Evolutionary conservation across 345 rosid genomes (phyloP).

Genomic region (Jatropha curcas): DNA sequence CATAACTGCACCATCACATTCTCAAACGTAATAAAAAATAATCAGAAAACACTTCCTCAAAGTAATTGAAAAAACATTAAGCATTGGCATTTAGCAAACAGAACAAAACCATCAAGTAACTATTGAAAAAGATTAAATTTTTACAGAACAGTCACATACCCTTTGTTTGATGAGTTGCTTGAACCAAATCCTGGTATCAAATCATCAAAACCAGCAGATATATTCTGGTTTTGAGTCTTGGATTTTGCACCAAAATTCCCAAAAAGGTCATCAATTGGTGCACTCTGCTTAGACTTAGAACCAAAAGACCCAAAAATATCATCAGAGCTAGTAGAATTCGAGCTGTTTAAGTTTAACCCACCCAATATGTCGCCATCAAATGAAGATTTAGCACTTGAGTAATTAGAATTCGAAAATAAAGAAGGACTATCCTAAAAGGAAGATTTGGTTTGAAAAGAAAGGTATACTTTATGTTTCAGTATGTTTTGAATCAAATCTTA

Average conservation of each 20-base stretch:
- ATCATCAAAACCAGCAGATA: conserved; percentile 53
- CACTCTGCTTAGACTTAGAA: conserved; percentile 41
- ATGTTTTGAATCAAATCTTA: too few relatives aligned
- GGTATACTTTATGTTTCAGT: too few relatives aligned
- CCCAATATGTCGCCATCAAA: conserved; percentile 60
- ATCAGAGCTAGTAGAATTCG: conserved; percentile 30
- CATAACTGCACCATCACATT: neutral
- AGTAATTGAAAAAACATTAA: neutral
- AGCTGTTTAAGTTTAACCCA: conserved; percentile 41
- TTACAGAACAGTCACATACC: conserved; percentile 36
- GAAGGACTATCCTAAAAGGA: conserved; percentile 54
- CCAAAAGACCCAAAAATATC: conserved; percentile 50
- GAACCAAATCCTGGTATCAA: conserved; percentile 80
- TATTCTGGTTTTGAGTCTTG: conserved; percentile 28
- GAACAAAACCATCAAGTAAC: conserved; percentile 1
- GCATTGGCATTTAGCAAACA: neutral
- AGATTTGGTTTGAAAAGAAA: too few relatives aligned
- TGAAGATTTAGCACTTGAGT: conserved; percentile 34
- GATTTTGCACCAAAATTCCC: conserved; percentile 46
- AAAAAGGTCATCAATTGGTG: conserved; percentile 53
- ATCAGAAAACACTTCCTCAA: neutral
- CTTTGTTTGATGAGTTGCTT: conserved; percentile 33
- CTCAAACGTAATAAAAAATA: neutral
- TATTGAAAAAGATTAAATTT: conserved; percentile 5
- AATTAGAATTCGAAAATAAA: conserved; percentile 38